Base-by-base conservation (phyloP, 31 red algal species). In the Asparagopsis taxiformis region DNA sequence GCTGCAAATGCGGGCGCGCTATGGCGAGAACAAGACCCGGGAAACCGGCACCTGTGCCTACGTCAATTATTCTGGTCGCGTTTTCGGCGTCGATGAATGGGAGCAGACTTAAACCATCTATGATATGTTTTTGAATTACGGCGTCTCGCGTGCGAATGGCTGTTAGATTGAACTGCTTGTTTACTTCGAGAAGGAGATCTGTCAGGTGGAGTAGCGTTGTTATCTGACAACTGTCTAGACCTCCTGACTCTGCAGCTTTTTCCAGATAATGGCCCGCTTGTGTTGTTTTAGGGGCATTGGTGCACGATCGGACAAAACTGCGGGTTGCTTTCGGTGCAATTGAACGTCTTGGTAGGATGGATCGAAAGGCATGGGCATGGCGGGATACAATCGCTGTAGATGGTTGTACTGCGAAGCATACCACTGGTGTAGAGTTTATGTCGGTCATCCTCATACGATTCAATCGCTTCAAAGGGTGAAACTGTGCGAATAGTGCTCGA, bases 11-110 rank as follows among this genome's bases (percentile, higher is more conserved):
- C 24, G 94, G 88, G 2, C 89, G 69, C 1, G 89, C 89, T 35
- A 97, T 84, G 22, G 88, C 88, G 31, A 97, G 53, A n/a, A 88
- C 79, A 2, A 97, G 59, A 38, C 94, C 94, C 19, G 94, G 94
- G 64, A 93, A 81, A 4, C 94, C 94, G 51, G 80, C 87, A 21
- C 94, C 94, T 28, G 84, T 65, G 41, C 94, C 94, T 11, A 97
- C 52, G 68, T 97, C 94, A 31, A 97, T 43, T 2, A 97, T 69
- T 10, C 23, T 26, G 15, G 29, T 35, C 23, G 92, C 46, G 15
- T 41, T 25, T 31, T 84, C 68, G 15, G 39, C 26, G 52, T 89
- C 82, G 38, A 97, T 55, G 29, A 55, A 23, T 8, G 88, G 77
- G 15, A 97, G 56, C 54, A 97, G 31, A 30, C 60, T 70, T 41